Evolutionary conservation across 345 rosid species (phyloP).

Genomic region (Syzygium aromaticum): DNA sequence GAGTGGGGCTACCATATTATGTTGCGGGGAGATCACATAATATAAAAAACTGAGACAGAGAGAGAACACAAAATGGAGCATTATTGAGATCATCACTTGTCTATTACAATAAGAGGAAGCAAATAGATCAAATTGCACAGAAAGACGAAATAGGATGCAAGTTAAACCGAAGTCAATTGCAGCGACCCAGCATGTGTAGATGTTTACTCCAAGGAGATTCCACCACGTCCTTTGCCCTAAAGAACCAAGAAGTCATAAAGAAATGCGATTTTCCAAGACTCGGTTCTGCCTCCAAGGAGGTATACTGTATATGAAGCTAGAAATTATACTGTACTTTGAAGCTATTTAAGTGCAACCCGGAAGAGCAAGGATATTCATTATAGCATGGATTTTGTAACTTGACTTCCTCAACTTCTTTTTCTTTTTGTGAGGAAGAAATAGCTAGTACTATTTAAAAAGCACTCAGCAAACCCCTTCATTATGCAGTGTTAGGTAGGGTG

Average conservation of each 20-base stretch:
- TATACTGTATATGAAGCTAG: no score
- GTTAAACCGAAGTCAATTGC: not conserved
- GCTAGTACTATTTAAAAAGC: not conserved
- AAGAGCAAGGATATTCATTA: not conserved
- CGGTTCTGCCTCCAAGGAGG: not conserved
- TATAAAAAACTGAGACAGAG: not conserved
- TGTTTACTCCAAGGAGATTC: not conserved
- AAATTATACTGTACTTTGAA: not conserved
- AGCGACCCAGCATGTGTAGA: not conserved
- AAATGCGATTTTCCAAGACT: not conserved
- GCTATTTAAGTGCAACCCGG: not conserved
- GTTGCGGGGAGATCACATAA: not conserved
- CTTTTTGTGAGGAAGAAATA: not conserved
- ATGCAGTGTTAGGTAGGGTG: not conserved
- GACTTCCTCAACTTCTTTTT: not conserved
- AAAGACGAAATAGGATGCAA: not conserved
- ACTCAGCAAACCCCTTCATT: not conserved
- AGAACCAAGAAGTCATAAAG: not conserved
- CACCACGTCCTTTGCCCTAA: not conserved
- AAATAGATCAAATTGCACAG: not conserved
- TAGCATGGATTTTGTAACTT: not conserved
- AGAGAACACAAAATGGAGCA: not conserved
- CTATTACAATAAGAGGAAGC: not conserved
- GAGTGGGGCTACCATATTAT: not conserved
- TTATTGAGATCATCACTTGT: not conserved